Evolutionary conservation across 106 monocot genomes (phyloP), one percentile per base, ranked within the genome.

Genomic region (Allium cepa): DNA sequence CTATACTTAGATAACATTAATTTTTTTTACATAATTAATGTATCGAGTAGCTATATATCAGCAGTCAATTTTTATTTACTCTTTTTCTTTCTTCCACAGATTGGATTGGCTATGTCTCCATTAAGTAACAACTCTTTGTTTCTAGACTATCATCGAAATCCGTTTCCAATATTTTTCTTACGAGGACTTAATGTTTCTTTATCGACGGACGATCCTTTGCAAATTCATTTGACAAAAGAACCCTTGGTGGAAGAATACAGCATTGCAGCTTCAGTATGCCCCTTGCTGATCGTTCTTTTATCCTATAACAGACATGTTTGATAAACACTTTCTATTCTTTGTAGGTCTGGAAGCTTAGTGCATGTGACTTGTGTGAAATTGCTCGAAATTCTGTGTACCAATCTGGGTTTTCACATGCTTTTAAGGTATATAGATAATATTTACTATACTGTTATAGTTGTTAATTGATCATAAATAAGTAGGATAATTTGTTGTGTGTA

Each of bases 51-150:
- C 53, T 15, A 11, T 8, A 12, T 55, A 12, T 55, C 53, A 55
- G 3, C 53, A 11, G 11, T 55, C 15, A 12, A 11, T 15, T 55
- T 55, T 6, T 55, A 11, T 8, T 55, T 55, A 55, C 53, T 8
- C 13, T 55, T 45, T 72, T 26, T 50, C 53, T 72, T 71, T 68
- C 6, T 71, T 45, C 8, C 49, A 50, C 72, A 97, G 97, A 97
- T 97, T 87, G 97, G 97, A 64, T 68, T 97, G 79, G 97, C 97
- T 36, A 97, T 97, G 97, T 97, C 97, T 68, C 97, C 97, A 62
- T 75, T 92, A 59, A 97, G 92, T 77, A 97, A 97, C 78, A 97
- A 97, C 66, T 92, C 92, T 12, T 77, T 97, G 15, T 97, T 97
- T 80, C 77, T 97, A 52, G 92, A 97, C 76, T 97, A 97, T 66